These are phyloP conservation scores for Komagataella phaffii DNA, from an alignment of 805 yeast species.

Conservation along the genomic window DNA sequence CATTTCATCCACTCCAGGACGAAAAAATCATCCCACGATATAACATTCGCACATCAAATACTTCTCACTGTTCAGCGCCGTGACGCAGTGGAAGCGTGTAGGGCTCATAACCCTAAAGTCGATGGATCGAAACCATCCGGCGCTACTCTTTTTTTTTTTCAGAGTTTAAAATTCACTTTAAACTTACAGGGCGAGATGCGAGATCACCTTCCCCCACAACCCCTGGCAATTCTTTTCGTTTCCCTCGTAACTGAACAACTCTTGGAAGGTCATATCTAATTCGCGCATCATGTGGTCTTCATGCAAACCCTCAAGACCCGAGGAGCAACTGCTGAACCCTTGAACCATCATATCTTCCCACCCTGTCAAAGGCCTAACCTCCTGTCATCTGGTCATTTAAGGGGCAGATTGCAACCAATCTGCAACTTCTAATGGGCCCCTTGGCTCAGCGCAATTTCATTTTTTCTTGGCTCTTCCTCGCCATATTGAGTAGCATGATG, in stretches of 20 bases:
- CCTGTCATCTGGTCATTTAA: background rate
- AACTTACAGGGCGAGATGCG: too few species aligned
- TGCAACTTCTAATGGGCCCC: too few species aligned
- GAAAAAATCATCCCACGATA: background rate
- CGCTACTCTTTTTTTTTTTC: constrained; percentile 41
- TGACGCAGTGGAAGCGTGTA: constrained; percentile 99
- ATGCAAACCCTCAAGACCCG: background rate
- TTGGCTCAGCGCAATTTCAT: background rate
- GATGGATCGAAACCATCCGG: constrained; percentile 94
- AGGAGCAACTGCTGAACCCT: background rate
- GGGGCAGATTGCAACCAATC: background rate
- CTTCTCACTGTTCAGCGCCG: constrained; percentile 43
- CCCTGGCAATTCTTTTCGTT: background rate
- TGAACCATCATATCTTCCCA: background rate
- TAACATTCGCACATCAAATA: background rate
- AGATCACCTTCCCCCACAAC: background rate
- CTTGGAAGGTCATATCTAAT: background rate
- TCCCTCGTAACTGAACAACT: background rate
- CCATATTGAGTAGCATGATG: background rate
- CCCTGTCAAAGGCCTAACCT: background rate
- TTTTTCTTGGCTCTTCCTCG: background rate
- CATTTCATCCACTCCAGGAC: background rate
- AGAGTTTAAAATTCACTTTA: too few species aligned
- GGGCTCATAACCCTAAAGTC: constrained; percentile 99
- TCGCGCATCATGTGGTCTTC: background rate